Percentiles rank a stretch among this genome's conserved stretches.
These are phyloP conservation scores for Metarhizium rileyi DNA, from an alignment of 2,329 filamentous ascomycete species.

Conservation along the genomic window DNA sequence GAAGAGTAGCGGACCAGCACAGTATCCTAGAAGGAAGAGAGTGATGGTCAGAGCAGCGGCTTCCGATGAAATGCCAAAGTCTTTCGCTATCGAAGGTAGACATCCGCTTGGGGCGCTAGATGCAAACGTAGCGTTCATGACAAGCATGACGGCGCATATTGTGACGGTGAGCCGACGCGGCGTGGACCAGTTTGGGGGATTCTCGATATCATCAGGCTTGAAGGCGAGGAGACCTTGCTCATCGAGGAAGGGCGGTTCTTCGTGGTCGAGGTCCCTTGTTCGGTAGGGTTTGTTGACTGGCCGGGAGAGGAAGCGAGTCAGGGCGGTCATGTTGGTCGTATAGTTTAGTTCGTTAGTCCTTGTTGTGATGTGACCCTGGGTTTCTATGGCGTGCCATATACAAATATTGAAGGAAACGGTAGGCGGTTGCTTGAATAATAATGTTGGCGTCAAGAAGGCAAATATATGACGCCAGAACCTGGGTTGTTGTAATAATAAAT, in stretches of 20 bases:
- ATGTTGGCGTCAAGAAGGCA: too few relatives aligned
- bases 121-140: conserved; percentile 46
- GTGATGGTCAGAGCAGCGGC: conserved; percentile 41
- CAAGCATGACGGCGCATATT: conserved; percentile 31
- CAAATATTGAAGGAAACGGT: too few relatives aligned
- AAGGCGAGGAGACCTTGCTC: conserved; percentile 42
- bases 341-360: background rate
- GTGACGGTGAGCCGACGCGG: conserved; percentile 32
- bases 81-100: conserved; percentile 17
- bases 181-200: conserved; percentile 37
- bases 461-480: too few relatives aligned
- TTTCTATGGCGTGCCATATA: background rate
- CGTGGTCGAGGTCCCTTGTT: conserved; percentile 19
- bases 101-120: conserved; percentile 24
- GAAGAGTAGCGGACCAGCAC: conserved; percentile 47
- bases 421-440: too few relatives aligned
- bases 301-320: conserved; percentile 33
- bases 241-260: conserved; percentile 33
- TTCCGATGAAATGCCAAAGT: conserved; percentile 36
- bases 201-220: conserved; percentile 37
- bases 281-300: conserved; percentile 44
- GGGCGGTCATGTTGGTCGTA: background rate
- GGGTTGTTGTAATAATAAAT: too few relatives aligned
- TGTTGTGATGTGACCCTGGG: background rate
- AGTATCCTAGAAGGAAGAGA: conserved; percentile 46